Conservation (phyloP, 2,329 filamentous ascomycete genomes). For the Verticillium nonalfalfae region DNA sequence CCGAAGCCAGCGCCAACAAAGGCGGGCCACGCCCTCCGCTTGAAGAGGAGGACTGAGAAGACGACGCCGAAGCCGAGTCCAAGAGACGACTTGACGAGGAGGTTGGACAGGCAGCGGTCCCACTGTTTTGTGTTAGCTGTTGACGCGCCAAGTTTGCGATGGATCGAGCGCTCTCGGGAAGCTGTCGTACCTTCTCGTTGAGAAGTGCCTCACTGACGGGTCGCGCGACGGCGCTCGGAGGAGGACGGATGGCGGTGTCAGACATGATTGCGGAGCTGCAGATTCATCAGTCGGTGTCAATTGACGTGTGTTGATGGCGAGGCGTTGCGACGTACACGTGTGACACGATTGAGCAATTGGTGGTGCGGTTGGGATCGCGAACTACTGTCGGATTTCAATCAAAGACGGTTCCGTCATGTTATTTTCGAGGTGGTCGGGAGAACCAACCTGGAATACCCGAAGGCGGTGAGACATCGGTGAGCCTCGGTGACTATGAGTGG, state of each 20-base stretch:
- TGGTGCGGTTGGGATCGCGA: not conserved
- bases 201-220: slow-evolving; percentile 96
- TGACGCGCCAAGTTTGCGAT: not conserved
- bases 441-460: slow-evolving; percentile 26
- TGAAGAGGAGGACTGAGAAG: slow-evolving; percentile 97
- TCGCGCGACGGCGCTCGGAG: slow-evolving; percentile 62
- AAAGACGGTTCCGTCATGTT: slow-evolving; percentile 5
- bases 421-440: slow-evolving; percentile 22
- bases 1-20: slow-evolving; percentile 92
- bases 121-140: slow-evolving; percentile 51
- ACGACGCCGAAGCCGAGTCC: slow-evolving; percentile 96
- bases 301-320: not conserved
- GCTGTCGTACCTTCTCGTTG: slow-evolving; percentile 83
- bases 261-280: slow-evolving; percentile 36
- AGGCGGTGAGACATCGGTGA: slow-evolving; percentile 32
- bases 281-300: slow-evolving; percentile 1
- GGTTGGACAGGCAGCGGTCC: slow-evolving; percentile 96
- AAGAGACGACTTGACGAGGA: slow-evolving; percentile 93
- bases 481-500: slow-evolving; percentile 15
- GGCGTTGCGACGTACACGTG: not conserved
- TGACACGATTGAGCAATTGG: not conserved
- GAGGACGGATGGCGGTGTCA: slow-evolving; percentile 45
- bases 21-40: slow-evolving; percentile 96
- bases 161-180: not conserved
- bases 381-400: not conserved